phyloP scores from a whole-genome alignment of 192 early-diverging fungal species.

The Entomortierella parvispora region DNA sequence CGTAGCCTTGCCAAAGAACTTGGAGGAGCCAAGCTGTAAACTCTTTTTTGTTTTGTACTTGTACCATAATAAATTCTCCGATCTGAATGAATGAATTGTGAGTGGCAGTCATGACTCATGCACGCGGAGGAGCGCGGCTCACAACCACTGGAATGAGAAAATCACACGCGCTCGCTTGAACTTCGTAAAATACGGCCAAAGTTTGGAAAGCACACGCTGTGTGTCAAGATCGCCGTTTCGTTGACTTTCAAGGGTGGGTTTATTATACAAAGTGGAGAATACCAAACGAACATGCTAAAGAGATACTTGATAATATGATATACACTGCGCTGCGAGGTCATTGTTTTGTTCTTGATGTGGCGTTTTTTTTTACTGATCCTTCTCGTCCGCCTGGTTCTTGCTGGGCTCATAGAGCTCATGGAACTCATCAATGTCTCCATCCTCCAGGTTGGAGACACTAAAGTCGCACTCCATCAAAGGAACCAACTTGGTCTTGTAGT shows the following conservation, averaged over 20 bases:
- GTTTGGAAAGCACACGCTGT: no score
- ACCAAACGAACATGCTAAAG: no score
- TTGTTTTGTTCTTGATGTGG: no score
- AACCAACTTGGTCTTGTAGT: constrained; percentile 71
- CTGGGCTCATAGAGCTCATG: constrained; percentile 44
- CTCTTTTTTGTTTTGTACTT: not conserved
- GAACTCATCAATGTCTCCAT: constrained; percentile 48
- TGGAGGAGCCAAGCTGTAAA: constrained; percentile 53
- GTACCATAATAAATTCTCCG: constrained; percentile 20
- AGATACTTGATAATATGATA: no score
- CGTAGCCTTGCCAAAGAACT: constrained; percentile 75
- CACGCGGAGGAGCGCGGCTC: not conserved
- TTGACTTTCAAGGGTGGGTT: no score
- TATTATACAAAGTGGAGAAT: no score
- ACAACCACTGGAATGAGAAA: not conserved
- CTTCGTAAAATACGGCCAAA: no score
- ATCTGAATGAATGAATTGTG: not conserved
- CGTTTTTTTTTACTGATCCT: constrained; percentile 42
- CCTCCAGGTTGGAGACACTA: constrained; percentile 44
- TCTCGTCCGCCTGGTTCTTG: constrained; percentile 43
- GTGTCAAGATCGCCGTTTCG: no score
- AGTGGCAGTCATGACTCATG: constrained; percentile 10
- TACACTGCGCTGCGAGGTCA: no score
- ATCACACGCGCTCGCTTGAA: no score
- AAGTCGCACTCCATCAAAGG: constrained; percentile 73